These are phyloP conservation scores for Acrodontium crateriforme DNA, from an alignment of 2,329 filamentous ascomycete genomes.

Conservation along the genomic window DNA sequence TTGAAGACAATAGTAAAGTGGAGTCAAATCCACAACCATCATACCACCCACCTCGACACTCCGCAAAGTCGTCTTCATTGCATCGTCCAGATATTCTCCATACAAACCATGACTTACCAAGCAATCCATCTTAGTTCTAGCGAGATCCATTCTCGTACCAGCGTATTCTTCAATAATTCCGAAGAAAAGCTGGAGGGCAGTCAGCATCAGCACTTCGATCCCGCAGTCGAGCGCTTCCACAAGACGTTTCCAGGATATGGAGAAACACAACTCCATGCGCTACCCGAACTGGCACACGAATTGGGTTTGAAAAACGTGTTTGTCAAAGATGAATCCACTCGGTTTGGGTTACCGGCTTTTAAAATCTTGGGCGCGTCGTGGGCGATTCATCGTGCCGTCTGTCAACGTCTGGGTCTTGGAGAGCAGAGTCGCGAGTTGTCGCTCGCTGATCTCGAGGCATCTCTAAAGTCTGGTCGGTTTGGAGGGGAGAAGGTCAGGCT, in stretches of 20 bases:
- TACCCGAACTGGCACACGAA: slow-evolving; percentile 42
- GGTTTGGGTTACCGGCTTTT: slow-evolving; percentile 59
- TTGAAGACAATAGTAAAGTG: too few relatives aligned
- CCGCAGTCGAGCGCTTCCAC: slow-evolving; percentile 37
- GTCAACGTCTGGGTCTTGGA: slow-evolving; percentile 30
- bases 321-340: slow-evolving; percentile 56
- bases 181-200: too few relatives aligned
- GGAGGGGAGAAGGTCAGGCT: slow-evolving; percentile 27
- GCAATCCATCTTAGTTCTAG: too few relatives aligned
- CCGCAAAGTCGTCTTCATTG: too few relatives aligned
- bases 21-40: too few relatives aligned
- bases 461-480: slow-evolving; percentile 17
- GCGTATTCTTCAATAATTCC: too few relatives aligned
- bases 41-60: too few relatives aligned
- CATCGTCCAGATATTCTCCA: too few relatives aligned
- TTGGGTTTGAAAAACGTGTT: slow-evolving; percentile 45
- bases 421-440: slow-evolving; percentile 27
- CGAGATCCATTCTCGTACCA: too few relatives aligned
- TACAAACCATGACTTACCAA: too few relatives aligned
- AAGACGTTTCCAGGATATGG: slow-evolving; percentile 41
- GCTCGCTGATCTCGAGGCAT: slow-evolving; percentile 30
- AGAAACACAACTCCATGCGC: slow-evolving; percentile 39
- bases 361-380: slow-evolving; percentile 72
- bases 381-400: slow-evolving; percentile 49
- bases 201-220: slow-evolving; percentile 5